Evolutionary conservation across 257 asterid species (phyloP).

Genomic region (Scutellaria barbata): DNA sequence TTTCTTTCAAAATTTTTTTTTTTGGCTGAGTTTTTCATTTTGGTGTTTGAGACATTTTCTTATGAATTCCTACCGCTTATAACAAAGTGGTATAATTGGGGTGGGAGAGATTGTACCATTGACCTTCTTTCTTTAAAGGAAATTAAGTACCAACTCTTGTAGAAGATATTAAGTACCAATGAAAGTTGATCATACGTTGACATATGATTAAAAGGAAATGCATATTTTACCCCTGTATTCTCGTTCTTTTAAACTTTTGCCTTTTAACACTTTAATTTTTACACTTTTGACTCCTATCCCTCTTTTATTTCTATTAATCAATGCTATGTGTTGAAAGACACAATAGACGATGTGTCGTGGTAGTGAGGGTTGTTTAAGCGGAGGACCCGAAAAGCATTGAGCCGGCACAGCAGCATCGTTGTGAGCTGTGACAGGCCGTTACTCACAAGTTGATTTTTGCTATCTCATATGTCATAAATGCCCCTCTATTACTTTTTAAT

Average conservation of each 20-base stretch:
- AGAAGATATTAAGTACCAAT: no score
- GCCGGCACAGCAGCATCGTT: slow-evolving; percentile 21
- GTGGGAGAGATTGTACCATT: not conserved
- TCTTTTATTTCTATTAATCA: not conserved
- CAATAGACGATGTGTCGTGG: not conserved
- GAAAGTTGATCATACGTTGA: no score
- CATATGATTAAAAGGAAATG: no score
- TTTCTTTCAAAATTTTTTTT: no score
- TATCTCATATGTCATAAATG: not conserved
- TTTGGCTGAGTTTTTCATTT: not conserved
- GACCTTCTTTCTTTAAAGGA: not conserved
- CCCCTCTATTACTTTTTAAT: not conserved
- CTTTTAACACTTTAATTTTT: no score
- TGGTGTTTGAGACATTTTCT: not conserved
- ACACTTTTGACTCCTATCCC: no score
- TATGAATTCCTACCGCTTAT: not conserved
- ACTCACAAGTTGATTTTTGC: not conserved
- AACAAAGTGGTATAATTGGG: not conserved
- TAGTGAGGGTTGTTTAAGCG: not conserved
- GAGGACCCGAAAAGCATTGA: slow-evolving; percentile 29
- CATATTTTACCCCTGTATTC: no score
- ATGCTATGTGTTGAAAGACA: not conserved
- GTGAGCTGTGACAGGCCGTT: slow-evolving; percentile 38
- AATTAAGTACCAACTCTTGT: no score
- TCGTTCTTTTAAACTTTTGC: no score